Base-by-base conservation (phyloP, 73 alveolate species). In the Paramecium pentaurelia region DNA sequence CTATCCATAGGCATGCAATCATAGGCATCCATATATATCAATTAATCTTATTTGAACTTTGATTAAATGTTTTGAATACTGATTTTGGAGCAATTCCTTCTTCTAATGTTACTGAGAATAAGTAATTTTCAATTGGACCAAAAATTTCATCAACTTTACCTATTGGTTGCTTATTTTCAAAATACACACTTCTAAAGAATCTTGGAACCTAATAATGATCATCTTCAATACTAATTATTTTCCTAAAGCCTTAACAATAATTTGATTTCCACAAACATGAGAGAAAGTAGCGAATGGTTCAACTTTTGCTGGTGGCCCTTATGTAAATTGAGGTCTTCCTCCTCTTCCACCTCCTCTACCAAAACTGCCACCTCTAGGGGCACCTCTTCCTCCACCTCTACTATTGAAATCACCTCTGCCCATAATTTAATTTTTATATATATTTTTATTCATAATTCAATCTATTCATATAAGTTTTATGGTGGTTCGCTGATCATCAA, bases 1-100 rank as follows among this genome's bases (percentile, higher is more conserved):
- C 91, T 89, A 25, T 89, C 94, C 73, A 89, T 89, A 12, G 92
- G 92, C 92, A 89, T 60, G 32, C 92, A 71, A 89, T 89, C 94
- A 36, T 89, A 77, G 44, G 86, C 37, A 71, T 83, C 91, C 94
- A 89, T 71, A 37, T 89, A 89, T 22, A 89, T 40, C 77, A 40
- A 28, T 34, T 89, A 37, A 40, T 83, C 92, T 71, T 64, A 60
- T 68, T 89, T 89, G 85, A 71, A 89, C 38, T 40, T 27, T 40
- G 32, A 20, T 36, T 38, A 38, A 75, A 38, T 38, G 10, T 75
- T 36, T 36, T 11, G 14, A 36, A 20, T 75, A 75, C 88, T 75
- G 93, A 87, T 30, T 59, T 77, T 60, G 94, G 86, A 40, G 60
- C 11, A 5, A 89, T 32, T 58, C 94, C 94, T 54, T 89, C 94